A percentile compares a stretch with the other conserved stretches of the same genome.
Evolutionary conservation across 345 rosid genomes (phyloP).

Genomic region (Salix dunnii): DNA sequence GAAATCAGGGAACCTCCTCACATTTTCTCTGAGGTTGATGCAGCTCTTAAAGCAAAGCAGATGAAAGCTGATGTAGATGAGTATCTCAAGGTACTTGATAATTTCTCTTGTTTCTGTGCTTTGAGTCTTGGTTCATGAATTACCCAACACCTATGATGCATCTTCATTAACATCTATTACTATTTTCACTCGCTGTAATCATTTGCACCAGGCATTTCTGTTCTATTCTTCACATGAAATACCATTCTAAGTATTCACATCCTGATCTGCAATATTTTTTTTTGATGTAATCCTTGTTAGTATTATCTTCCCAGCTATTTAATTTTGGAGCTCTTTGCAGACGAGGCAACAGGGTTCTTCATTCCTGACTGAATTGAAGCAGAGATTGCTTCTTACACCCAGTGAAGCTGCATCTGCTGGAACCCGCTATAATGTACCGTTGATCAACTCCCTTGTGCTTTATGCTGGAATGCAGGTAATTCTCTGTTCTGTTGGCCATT

Average conservation of each 20-base stretch:
- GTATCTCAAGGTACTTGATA: conserved; percentile 66
- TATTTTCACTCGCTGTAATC: background rate
- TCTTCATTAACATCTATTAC: background rate
- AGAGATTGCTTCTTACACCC: conserved; percentile 65
- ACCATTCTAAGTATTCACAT: background rate
- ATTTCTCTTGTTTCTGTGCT: background rate
- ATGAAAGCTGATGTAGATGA: conserved; percentile 91
- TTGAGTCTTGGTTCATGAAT: background rate
- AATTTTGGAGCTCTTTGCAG: conserved; percentile 34
- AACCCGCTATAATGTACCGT: conserved; percentile 77
- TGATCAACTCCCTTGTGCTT: conserved; percentile 94
- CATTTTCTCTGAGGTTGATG: conserved; percentile 87
- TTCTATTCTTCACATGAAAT: no score
- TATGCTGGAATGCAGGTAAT: conserved; percentile 99
- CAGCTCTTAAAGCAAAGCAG: conserved; percentile 71
- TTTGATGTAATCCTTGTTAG: background rate
- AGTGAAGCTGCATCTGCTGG: conserved; percentile 84
- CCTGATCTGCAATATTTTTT: background rate
- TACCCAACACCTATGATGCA: background rate
- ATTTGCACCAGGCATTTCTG: background rate
- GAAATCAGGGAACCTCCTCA: conserved; percentile 81
- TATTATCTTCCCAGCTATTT: background rate
- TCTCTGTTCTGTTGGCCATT: background rate
- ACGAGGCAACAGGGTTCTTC: conserved; percentile 68
- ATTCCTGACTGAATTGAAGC: conserved; percentile 76